Evolutionary conservation across 202 grass and related monocot genomes (phyloP), one percentile per base, ranked within the genome.

Genomic region (Setaria italica): DNA sequence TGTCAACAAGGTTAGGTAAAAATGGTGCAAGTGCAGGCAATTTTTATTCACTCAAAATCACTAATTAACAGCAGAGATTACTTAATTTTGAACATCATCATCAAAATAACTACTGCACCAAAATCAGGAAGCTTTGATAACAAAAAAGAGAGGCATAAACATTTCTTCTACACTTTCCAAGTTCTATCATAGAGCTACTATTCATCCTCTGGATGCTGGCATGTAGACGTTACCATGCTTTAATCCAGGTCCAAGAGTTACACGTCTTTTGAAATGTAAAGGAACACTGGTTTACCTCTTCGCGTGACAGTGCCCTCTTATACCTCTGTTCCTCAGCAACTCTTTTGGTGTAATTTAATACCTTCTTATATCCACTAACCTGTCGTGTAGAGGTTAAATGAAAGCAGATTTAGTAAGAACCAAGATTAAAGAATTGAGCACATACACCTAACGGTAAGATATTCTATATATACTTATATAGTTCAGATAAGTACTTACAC

Each of bases 341-440:
- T 86, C 97, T 96, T 86, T 99, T 99, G 20, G 87, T 99, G 90
- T 99, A 99, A 90, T 99, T 99, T 70, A 91, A 81, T 74, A 99
- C 92, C 83, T 99, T 99, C 80, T 99, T 99, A 79, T 92, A 99
- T 91, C 97, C 97, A 85, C 90, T 99, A 91, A 99, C 91, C 97
- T 99, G 93, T 35, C 67, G 74, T 75, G 68, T 77, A 59, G 87
- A 92, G 11, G 21, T 78, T 85, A 81, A 14, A 33, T 59, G 50
- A 81, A 66, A 71, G 60, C 49, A 85, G 49, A 82, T 78, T 69
- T 78, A 66, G 25, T 60, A 11, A 66, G 35, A 58, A 56, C 6
- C 16, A 72, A 29, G 5, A n/a, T 13, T 42, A 77, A 81, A 50
- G 16, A 84, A 64, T 64, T 39, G 15, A 77, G 14, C 21, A 47